A percentile compares a stretch with the other conserved stretches of the same genome.
Evolutionary conservation across 2,329 filamentous ascomycete genomes (phyloP).

Genomic region (Fonsecaea nubica): DNA sequence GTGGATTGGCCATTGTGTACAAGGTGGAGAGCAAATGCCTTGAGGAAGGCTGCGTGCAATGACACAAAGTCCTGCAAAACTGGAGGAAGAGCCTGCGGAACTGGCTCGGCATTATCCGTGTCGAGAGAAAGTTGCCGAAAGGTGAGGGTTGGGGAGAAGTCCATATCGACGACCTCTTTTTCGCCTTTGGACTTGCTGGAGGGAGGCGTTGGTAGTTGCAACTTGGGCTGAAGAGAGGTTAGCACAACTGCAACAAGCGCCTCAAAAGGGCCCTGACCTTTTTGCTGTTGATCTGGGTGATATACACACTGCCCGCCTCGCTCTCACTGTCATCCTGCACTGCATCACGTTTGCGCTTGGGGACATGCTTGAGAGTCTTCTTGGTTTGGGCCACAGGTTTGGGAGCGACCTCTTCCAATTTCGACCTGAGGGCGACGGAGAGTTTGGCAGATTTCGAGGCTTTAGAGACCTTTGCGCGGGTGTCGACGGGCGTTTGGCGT

Average conservation of each 20-base stretch:
- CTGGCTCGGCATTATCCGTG: neutral
- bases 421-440: constrained; percentile 12
- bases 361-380: constrained; percentile 12
- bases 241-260: constrained; percentile 1
- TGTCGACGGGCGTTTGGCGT: constrained; percentile 31
- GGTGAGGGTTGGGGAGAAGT: constrained; percentile 26
- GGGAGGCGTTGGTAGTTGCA: constrained; percentile 30
- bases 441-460: constrained; percentile 30
- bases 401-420: constrained; percentile 24
- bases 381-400: constrained; percentile 13
- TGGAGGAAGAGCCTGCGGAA: constrained; percentile 23
- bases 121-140: constrained; percentile 30
- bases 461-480: constrained; percentile 33
- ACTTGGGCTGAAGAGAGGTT: constrained; percentile 22
- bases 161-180: constrained; percentile 20
- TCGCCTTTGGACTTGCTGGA: constrained; percentile 17
- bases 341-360: constrained; percentile 32
- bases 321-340: constrained; percentile 28
- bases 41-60: constrained; percentile 71
- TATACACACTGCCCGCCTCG: constrained; percentile 15
- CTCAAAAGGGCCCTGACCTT: constrained; percentile 22
- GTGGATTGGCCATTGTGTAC: constrained; percentile 70
- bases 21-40: constrained; percentile 71
- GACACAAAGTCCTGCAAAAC: constrained; percentile 31
- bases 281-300: constrained; percentile 12